Percentiles rank a stretch among this genome's conserved stretches.
Conservation (phyloP, 352 stramenopile species). For the Globisporangium irregulare region DNA sequence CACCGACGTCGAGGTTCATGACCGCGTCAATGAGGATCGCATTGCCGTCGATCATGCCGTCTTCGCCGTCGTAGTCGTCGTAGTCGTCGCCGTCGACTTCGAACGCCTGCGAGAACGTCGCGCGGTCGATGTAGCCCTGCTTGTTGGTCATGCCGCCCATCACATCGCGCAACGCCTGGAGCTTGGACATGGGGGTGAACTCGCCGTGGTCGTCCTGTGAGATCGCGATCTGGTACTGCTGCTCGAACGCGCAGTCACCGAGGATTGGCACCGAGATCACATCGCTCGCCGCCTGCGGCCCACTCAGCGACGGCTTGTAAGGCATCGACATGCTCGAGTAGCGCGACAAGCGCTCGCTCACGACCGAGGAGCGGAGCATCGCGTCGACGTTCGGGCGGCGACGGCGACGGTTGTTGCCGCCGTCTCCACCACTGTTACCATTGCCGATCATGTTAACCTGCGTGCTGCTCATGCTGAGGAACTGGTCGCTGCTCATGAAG, state of each 20-base stretch:
- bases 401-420: conserved; percentile 35
- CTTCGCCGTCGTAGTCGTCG: conserved; percentile 46
- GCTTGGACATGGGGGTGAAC: conserved; percentile 52
- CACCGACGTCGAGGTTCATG: conserved; percentile 68
- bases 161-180: conserved; percentile 71
- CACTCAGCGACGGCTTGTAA: conserved; percentile 46
- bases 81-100: conserved; percentile 57
- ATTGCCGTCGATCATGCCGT: conserved; percentile 66
- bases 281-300: conserved; percentile 31
- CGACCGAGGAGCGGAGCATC: conserved; percentile 65
- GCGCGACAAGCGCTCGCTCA: conserved; percentile 47
- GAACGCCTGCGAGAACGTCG: conserved; percentile 76
- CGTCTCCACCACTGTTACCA: conserved; percentile 3
- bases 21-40: conserved; percentile 81
- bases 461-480: conserved; percentile 38
- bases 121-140: conserved; percentile 61
- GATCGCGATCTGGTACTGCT: conserved; percentile 64
- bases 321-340: conserved; percentile 43
- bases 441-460: conserved; percentile 31
- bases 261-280: conserved; percentile 63
- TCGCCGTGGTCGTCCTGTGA: conserved; percentile 42
- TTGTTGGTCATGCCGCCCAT: conserved; percentile 67
- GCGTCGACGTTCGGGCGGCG: conserved; percentile 60
- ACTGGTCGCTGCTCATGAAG: conserved; percentile 64
- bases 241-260: conserved; percentile 63